Percentiles rank a stretch among this genome's conserved stretches.
phyloP scores from a whole-genome alignment of 352 stramenopile genomes.

The Discostella stelligera region DNA sequence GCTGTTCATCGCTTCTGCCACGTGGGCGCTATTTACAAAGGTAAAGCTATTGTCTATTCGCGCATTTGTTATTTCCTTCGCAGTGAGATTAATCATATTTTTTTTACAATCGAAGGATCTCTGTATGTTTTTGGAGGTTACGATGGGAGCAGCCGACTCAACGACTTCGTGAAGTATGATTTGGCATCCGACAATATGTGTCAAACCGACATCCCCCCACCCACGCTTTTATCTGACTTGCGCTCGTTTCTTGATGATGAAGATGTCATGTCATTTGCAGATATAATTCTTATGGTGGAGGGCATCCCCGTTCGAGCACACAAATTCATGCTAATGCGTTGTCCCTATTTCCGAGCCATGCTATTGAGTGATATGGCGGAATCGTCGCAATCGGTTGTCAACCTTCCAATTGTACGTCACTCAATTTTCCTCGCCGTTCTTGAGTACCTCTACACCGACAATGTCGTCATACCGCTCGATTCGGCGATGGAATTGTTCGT shows the following conservation, averaged over 20 bases:
- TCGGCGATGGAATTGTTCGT: conserved; percentile 86
- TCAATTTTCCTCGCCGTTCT: conserved; percentile 83
- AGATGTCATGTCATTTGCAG: conserved; percentile 52
- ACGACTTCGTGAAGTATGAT: conserved; percentile 86
- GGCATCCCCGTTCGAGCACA: conserved; percentile 83
- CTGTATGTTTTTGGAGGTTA: conserved; percentile 96
- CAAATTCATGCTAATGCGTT: conserved; percentile 85
- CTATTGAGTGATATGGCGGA: conserved; percentile 81
- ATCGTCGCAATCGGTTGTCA: conserved; percentile 62
- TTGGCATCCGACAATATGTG: conserved; percentile 60
- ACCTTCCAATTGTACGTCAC: conserved; percentile 65
- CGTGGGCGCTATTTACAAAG: conserved; percentile 89
- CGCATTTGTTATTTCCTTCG: neutral
- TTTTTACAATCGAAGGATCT: conserved; percentile 14
- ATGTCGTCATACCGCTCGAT: conserved; percentile 77
- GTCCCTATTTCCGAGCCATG: conserved; percentile 83
- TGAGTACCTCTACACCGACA: conserved; percentile 88
- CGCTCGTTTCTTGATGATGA: conserved; percentile 79
- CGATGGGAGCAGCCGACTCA: conserved; percentile 91
- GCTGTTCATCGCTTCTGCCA: conserved; percentile 93
- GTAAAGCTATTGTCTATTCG: conserved; percentile 52
- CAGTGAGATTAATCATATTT: neutral
- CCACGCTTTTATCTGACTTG: conserved; percentile 82
- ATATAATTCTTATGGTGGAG: conserved; percentile 84
- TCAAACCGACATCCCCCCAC: conserved; percentile 68